Percentiles rank a stretch among this genome's conserved stretches.
These are phyloP conservation scores for Lachnellula occidentalis DNA, from an alignment of 2,329 filamentous ascomycete species.

Conservation along the genomic window DNA sequence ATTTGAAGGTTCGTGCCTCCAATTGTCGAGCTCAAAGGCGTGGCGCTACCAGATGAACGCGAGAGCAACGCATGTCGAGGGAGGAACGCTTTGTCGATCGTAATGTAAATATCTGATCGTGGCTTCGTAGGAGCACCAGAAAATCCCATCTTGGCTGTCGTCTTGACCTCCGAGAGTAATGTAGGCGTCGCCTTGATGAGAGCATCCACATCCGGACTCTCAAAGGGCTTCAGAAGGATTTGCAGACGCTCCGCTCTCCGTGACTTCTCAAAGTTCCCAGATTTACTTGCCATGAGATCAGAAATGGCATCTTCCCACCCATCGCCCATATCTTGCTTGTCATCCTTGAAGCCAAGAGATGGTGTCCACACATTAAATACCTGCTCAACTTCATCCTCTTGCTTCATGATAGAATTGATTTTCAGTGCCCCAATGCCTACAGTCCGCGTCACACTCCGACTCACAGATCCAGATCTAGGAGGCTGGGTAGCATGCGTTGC, in stretches of 20 bases:
- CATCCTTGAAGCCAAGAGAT: slow-evolving; percentile 48
- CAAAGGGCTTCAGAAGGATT: slow-evolving; percentile 73
- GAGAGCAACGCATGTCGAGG: slow-evolving; percentile 68
- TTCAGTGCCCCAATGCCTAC: slow-evolving; percentile 74
- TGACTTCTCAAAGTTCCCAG: slow-evolving; percentile 70
- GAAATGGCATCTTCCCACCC: slow-evolving; percentile 70
- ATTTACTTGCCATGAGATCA: slow-evolving; percentile 66
- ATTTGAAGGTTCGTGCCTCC: slow-evolving; percentile 75
- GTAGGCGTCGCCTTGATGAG: slow-evolving; percentile 87
- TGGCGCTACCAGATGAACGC: slow-evolving; percentile 66
- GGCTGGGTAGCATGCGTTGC: slow-evolving; percentile 35
- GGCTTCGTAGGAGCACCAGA: slow-evolving; percentile 83
- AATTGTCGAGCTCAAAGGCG: slow-evolving; percentile 56
- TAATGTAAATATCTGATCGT: slow-evolving; percentile 92
- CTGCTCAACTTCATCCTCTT: slow-evolving; percentile 67
- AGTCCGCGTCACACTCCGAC: slow-evolving; percentile 57
- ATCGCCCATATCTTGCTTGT: slow-evolving; percentile 50
- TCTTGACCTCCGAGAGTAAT: slow-evolving; percentile 71
- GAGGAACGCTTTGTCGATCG: slow-evolving; percentile 72
- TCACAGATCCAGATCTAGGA: slow-evolving; percentile 19
- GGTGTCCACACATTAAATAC: slow-evolving; percentile 74
- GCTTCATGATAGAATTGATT: slow-evolving; percentile 68
- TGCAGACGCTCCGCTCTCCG: slow-evolving; percentile 70
- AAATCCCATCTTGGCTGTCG: slow-evolving; percentile 88
- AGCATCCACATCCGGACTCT: slow-evolving; percentile 68